Evolutionary conservation across 2,329 filamentous ascomycete species (phyloP).

Genomic region (Fusarium pininemorale): DNA sequence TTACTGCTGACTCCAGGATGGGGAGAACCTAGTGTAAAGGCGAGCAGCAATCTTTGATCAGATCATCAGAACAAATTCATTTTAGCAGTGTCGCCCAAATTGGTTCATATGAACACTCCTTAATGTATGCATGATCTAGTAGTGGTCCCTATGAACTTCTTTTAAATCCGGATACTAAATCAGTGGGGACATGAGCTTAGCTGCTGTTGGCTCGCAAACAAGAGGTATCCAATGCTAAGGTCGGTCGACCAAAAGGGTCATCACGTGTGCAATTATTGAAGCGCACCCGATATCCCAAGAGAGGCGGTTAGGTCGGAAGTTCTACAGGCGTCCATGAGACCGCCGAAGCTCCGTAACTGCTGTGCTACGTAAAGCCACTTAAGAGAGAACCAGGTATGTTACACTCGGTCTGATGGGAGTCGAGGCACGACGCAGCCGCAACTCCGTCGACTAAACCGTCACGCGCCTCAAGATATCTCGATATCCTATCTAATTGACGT

Average conservation of each 20-base stretch:
- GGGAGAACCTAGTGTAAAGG: background rate
- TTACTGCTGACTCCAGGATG: background rate
- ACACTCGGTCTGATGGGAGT: background rate
- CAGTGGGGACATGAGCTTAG: fast-evolving
- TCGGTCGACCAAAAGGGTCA: fast-evolving
- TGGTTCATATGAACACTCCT: background rate
- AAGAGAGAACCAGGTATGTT: background rate
- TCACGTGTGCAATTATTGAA: no score
- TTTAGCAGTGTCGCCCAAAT: background rate
- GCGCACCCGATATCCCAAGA: background rate
- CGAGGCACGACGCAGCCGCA: background rate
- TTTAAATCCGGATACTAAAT: background rate
- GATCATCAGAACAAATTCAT: background rate
- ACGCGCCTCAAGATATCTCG: background rate
- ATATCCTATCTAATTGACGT: background rate
- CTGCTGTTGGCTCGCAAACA: fast-evolving
- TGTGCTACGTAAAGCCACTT: background rate
- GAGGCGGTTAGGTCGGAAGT: background rate
- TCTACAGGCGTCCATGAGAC: no score
- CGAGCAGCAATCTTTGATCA: background rate
- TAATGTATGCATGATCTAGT: no score
- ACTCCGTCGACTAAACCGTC: background rate
- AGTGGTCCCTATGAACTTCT: fast-evolving
- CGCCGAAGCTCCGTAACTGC: background rate
- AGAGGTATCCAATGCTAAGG: fast-evolving